Percentiles rank a stretch among this genome's conserved stretches.
Conservation (phyloP, 176 grass and related monocot species). For the Coix lacrymajobi region DNA sequence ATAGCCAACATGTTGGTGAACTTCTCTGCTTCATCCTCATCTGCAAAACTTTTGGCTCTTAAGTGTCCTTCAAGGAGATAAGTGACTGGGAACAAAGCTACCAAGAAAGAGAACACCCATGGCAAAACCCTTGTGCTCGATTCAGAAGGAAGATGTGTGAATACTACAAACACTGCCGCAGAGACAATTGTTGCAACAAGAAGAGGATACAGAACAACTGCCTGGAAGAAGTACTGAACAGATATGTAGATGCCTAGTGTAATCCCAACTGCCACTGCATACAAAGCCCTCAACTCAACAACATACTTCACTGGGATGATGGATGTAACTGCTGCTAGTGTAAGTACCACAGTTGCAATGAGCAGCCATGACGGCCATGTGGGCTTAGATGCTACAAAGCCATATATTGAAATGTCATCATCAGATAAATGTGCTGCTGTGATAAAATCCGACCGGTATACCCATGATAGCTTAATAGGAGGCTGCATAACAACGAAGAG, state of each 20-base stretch:
- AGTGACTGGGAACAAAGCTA: constrained; percentile 83
- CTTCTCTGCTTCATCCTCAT: constrained; percentile 70
- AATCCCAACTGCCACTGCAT: constrained; percentile 71
- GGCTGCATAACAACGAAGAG: constrained; percentile 91
- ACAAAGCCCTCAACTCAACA: constrained; percentile 76
- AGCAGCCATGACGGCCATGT: constrained; percentile 98
- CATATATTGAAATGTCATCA: constrained; percentile 95
- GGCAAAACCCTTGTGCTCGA: constrained; percentile 91
- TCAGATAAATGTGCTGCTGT: constrained; percentile 68
- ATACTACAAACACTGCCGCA: constrained; percentile 78
- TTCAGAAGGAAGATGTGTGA: constrained; percentile 91
- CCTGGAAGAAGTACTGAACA: constrained; percentile 92
- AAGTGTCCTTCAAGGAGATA: constrained; percentile 96
- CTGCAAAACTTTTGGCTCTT: constrained; percentile 63
- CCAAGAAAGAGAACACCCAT: constrained; percentile 90
- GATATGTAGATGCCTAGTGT: constrained; percentile 92
- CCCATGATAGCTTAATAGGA: constrained; percentile 76
- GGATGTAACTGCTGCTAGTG: constrained; percentile 77
- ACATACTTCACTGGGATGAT: constrained; percentile 97
- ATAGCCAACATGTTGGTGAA: constrained; percentile 91
- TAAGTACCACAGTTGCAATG: constrained; percentile 79
- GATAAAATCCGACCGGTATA: constrained; percentile 84
- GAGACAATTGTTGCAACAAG: constrained; percentile 76
- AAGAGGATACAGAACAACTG: constrained; percentile 88
- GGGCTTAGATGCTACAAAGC: constrained; percentile 64